Evolutionary conservation across 768 basidiomycete species (phyloP).

Genomic region (Erythrobasidium yunnanense): DNA sequence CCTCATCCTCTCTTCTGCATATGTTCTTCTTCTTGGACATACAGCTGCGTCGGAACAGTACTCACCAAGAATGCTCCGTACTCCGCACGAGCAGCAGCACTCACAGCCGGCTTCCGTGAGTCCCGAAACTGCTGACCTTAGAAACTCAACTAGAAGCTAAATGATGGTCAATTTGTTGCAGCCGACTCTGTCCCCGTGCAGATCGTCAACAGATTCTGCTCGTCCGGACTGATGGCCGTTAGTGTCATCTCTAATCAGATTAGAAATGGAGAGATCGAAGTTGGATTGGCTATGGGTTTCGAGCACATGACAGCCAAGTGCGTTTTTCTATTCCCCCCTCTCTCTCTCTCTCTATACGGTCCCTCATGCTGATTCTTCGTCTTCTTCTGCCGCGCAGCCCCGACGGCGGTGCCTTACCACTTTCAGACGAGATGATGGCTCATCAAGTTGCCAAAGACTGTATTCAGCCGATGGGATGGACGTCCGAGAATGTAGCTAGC

Average conservation of each 20-base stretch:
- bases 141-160: neutral
- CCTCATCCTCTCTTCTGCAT: neutral
- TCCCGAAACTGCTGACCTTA: neutral
- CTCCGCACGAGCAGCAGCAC: constrained; percentile 74
- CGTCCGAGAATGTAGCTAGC: constrained; percentile 80
- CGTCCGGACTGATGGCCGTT: constrained; percentile 70
- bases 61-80: constrained; percentile 25
- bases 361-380: neutral
- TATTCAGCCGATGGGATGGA: constrained; percentile 55
- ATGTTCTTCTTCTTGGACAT: neutral
- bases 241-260: constrained; percentile 75
- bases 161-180: constrained; percentile 38
- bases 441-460: constrained; percentile 68
- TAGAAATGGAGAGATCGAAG: constrained; percentile 64
- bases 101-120: constrained; percentile 49
- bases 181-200: constrained; percentile 55
- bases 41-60: constrained; percentile 55
- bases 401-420: constrained; percentile 50
- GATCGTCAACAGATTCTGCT: constrained; percentile 85
- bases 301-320: constrained; percentile 65
- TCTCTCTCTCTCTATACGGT: neutral
- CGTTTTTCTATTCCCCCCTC: constrained; percentile 15
- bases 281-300: constrained; percentile 75
- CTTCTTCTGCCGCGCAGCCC: constrained; percentile 53
- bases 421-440: constrained; percentile 56